Conservation (phyloP, 2,329 filamentous ascomycete species). For the Lasiodiplodia citricola region DNA sequence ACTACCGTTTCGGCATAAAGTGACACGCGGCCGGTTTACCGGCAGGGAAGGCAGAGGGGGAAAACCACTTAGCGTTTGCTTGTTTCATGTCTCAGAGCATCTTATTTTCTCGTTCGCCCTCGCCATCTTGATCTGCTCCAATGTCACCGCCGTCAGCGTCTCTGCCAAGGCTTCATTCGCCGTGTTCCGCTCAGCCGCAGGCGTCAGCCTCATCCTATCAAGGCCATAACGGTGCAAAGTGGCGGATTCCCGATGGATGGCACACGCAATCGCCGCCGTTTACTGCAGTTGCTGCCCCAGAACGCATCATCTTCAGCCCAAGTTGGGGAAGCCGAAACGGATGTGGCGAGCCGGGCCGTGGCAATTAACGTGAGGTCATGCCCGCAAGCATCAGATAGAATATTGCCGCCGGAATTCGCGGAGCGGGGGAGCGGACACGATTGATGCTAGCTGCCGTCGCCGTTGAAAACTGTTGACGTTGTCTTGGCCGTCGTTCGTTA, state of each 20-base stretch:
- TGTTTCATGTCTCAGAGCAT: background rate
- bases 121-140: background rate
- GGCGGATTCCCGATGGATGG: background rate
- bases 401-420: background rate
- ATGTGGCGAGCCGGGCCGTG: background rate
- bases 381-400: background rate
- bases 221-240: background rate
- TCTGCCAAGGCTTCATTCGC: background rate
- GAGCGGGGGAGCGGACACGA: background rate
- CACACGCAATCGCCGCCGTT: background rate
- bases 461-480: background rate
- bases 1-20: conserved; percentile 1
- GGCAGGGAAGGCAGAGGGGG: background rate
- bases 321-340: background rate
- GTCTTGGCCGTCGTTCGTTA: background rate
- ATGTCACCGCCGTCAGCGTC: background rate
- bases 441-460: background rate
- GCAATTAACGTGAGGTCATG: background rate
- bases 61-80: background rate
- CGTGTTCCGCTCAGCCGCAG: background rate
- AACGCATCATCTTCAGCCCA: background rate
- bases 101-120: background rate
- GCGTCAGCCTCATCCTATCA: background rate
- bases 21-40: background rate
- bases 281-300: background rate